Conservation (phyloP, 768 basidiomycete species). For the Rhizopogon sp. region DNA sequence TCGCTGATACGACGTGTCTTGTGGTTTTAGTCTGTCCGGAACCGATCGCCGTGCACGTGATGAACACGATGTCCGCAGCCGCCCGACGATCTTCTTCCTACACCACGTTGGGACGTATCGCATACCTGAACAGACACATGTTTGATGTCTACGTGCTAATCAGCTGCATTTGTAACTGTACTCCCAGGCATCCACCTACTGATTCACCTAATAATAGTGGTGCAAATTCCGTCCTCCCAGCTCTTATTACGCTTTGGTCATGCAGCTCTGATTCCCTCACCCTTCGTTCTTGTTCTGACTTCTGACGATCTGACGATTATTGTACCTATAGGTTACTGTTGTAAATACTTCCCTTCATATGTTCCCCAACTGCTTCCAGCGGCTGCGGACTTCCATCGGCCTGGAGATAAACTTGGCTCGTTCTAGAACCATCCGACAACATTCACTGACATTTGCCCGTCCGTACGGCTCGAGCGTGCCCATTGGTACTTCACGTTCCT, state of each 20-base stretch:
- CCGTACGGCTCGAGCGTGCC: not conserved
- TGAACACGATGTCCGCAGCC: not conserved
- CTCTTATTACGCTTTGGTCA: not conserved
- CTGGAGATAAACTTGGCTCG: constrained; percentile 3
- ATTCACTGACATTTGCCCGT: not conserved
- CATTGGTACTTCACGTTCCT: not conserved
- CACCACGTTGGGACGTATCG: not conserved
- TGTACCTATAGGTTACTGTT: not conserved
- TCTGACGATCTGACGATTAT: not conserved
- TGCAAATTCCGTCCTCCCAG: not conserved
- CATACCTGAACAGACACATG: not conserved
- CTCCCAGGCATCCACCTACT: not conserved
- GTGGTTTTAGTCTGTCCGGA: no score
- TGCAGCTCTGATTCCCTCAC: constrained; percentile 1
- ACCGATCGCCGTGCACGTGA: not conserved
- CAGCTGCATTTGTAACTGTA: not conserved
- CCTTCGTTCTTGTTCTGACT: not conserved
- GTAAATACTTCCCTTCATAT: not conserved
- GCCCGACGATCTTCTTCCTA: not conserved
- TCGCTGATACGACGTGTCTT: no score
- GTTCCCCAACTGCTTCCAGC: constrained; percentile 1
- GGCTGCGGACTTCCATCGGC: not conserved
- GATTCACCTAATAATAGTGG: constrained; percentile 1
- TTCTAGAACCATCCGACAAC: not conserved
- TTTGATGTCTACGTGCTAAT: not conserved